phyloP scores from a whole-genome alignment of 805 yeast species.

The Hanseniaspora lachancei region DNA sequence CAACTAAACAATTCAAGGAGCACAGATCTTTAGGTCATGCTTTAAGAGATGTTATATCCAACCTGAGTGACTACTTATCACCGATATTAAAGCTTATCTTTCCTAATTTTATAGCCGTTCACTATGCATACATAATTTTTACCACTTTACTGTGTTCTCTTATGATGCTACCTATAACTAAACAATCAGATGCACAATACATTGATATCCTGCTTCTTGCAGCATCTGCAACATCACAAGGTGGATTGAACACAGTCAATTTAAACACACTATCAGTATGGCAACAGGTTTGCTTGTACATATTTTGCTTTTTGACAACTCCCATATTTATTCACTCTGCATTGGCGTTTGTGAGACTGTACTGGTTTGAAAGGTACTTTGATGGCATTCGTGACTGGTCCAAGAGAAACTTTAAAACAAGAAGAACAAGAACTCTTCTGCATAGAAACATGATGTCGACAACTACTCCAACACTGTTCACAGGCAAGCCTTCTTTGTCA shows the following conservation, averaged over 20 bases:
- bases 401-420: conserved; percentile 65
- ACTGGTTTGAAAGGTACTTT: conserved; percentile 80
- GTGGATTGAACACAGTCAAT: conserved; percentile 77
- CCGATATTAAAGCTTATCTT: conserved; percentile 30
- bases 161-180: conserved; percentile 60
- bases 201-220: conserved; percentile 71
- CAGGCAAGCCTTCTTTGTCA: neutral
- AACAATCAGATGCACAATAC: conserved; percentile 34
- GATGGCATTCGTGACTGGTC: conserved; percentile 69
- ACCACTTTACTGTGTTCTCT: conserved; percentile 58
- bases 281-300: conserved; percentile 66
- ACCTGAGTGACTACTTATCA: conserved; percentile 22
- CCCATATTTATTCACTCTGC: conserved; percentile 81
- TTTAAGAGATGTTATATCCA: conserved; percentile 29
- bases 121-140: conserved; percentile 54
- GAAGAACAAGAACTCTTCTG: conserved; percentile 42
- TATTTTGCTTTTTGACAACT: conserved; percentile 54
- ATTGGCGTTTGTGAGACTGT: conserved; percentile 62
- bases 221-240: conserved; percentile 72
- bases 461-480: conserved; percentile 7
- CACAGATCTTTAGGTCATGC: conserved; percentile 31
- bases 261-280: conserved; percentile 49
- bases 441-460: conserved; percentile 20
- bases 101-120: conserved; percentile 44
- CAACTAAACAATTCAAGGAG: conserved; percentile 16